Percentiles rank a stretch among this genome's conserved stretches.
Conservation (phyloP, 176 grass and related monocot species). For the Oryza officinalis region DNA sequence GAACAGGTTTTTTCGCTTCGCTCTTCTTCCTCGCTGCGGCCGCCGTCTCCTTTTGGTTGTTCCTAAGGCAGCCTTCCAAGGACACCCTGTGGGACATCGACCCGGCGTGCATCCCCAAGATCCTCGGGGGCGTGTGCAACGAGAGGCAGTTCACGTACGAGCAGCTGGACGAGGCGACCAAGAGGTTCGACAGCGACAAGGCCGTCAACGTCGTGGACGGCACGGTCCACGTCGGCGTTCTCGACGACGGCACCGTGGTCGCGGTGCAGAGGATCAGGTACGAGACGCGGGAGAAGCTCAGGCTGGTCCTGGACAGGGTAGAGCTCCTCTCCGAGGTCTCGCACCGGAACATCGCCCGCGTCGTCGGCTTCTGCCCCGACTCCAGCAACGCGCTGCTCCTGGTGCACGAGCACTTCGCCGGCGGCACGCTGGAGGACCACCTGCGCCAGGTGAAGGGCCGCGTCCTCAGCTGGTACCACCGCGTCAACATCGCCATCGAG, state of each 20-base stretch:
- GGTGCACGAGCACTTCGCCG: conserved; percentile 78
- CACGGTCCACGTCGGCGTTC: conserved; percentile 51
- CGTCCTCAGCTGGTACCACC: conserved; percentile 73
- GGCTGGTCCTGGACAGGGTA: conserved; percentile 55
- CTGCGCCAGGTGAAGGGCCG: conserved; percentile 48
- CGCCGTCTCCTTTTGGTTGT: conserved; percentile 61
- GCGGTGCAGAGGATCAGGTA: conserved; percentile 78
- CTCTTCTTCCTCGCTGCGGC: conserved; percentile 65
- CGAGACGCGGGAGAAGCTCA: conserved; percentile 49
- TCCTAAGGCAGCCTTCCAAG: conserved; percentile 71
- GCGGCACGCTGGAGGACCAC: conserved; percentile 81
- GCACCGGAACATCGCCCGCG: conserved; percentile 68
- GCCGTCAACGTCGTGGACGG: conserved; percentile 33
- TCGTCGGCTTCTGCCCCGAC: conserved; percentile 80
- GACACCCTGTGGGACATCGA: conserved; percentile 58
- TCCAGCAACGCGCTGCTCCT: conserved; percentile 59
- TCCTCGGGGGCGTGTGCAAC: conserved; percentile 62
- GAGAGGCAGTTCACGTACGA: conserved; percentile 81
- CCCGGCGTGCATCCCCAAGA: conserved; percentile 80
- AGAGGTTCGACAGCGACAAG: conserved; percentile 59
- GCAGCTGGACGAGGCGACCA: conserved; percentile 79
- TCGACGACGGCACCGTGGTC: conserved; percentile 73
- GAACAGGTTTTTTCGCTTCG: conserved; percentile 66
- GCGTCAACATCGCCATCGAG: conserved; percentile 81
- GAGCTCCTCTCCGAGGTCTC: conserved; percentile 68